Base-by-base conservation (phyloP, 2,329 filamentous ascomycete species). In the Diaporthe longicolla region DNA sequence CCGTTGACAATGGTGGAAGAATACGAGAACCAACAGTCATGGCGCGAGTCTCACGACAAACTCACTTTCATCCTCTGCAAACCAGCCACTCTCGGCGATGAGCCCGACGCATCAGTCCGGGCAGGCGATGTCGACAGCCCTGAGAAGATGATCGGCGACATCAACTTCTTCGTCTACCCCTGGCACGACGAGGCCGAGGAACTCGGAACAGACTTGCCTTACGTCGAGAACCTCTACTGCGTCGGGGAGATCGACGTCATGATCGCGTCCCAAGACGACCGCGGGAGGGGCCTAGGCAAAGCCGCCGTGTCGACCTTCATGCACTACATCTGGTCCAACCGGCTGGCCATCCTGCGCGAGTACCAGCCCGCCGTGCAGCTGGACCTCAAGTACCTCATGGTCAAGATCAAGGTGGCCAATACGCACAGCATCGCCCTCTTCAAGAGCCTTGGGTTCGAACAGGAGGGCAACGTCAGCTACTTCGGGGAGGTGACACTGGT, bases 21-120 rank as follows among this genome's bases (percentile, higher is more conserved):
- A 86, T 95, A 97, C 82, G 89, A 91, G 66, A 98, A 98, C 92
- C 96, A 98, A 82, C 84, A 85, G n/a, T 94, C 92, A 76, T 98
- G 96, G 96, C 92, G 95, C 50, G 85, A 85, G 26, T 94, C 97
- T 55, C 83, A 85, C 35, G 95, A 98, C 83, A 98, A 98, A 84
- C 83, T 98, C 75, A 98, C 96, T 0, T 98, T 98, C 78, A 98
- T 98, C 81, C 83, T 94, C 71, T 98, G 95, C 80, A 84, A 87
- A 13, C 88, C 90, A 0, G 74, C 81, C 0, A 24, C 57, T 13
- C 11, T 10, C n/a, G 24, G 63, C 26, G 24, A 66, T 17, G 19
- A 35, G 7, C 48, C 70, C 3, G 59, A 75, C 73, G 73, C 9
- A 5, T 65, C 37, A 1, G 78, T 86, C 65, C 45, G 76, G 21